Evolutionary conservation across 139 green algal genomes (phyloP).

Genomic region (Chlorokybus atmophyticus): DNA sequence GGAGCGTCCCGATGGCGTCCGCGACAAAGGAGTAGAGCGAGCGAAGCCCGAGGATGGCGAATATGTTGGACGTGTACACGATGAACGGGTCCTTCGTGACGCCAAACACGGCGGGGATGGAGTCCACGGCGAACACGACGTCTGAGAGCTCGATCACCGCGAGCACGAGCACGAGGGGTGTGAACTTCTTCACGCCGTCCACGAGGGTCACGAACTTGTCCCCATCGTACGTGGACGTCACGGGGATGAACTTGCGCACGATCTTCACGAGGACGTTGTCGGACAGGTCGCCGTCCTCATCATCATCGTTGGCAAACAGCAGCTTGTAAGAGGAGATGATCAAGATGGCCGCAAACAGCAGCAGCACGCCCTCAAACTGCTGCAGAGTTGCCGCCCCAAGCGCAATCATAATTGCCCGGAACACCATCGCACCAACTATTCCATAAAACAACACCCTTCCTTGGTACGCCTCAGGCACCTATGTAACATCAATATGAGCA

Average conservation of each 20-base stretch:
- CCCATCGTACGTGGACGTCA: conserved; percentile 65
- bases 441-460: conserved; percentile 68
- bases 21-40: conserved; percentile 28
- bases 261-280: conserved; percentile 68
- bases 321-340: conserved; percentile 61
- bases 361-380: conserved; percentile 72
- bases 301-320: conserved; percentile 31
- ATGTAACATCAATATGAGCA: background rate
- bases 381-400: conserved; percentile 21
- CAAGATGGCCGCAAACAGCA: conserved; percentile 85
- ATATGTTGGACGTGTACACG: conserved; percentile 89
- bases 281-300: conserved; percentile 57
- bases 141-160: conserved; percentile 83
- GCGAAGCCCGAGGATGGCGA: conserved; percentile 31
- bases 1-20: conserved; percentile 23
- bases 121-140: conserved; percentile 93
- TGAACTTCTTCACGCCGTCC: conserved; percentile 38
- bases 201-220: conserved; percentile 75
- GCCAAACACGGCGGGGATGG: conserved; percentile 61
- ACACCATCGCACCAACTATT: conserved; percentile 71
- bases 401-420: conserved; percentile 43
- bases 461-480: conserved; percentile 12
- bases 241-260: conserved; percentile 45
- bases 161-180: conserved; percentile 81
- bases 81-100: conserved; percentile 83